Evolutionary conservation across 495 filamentous ascomycete species (phyloP).

Genomic region (Neurospora terricola): DNA sequence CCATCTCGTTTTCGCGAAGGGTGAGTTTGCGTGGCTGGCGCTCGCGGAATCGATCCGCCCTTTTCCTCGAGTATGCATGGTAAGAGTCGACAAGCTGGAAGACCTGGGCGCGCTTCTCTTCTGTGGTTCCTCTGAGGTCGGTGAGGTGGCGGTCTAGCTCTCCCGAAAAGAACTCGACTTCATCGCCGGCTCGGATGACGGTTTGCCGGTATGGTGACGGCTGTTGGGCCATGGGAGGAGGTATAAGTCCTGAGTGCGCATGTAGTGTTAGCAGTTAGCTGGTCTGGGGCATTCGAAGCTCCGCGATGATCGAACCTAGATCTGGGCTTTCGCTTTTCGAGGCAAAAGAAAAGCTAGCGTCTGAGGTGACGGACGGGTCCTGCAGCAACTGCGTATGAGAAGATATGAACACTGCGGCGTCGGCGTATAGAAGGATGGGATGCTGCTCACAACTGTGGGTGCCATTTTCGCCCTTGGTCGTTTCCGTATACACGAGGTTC

Average conservation of each 20-base stretch:
- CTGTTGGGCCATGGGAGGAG: slow-evolving; percentile 13
- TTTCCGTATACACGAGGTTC: neutral
- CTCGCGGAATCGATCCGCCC: slow-evolving; percentile 27
- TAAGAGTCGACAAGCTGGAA: slow-evolving; percentile 36
- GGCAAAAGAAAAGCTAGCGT: slow-evolving; percentile 9
- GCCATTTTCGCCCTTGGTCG: slow-evolving; percentile 11
- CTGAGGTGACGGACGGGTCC: slow-evolving; percentile 10
- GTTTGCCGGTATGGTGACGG: slow-evolving; percentile 17
- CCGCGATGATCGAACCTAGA: slow-evolving; percentile 9
- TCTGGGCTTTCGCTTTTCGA: slow-evolving; percentile 8
- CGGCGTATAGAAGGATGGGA: neutral
- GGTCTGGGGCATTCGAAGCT: neutral
- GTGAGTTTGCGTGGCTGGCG: slow-evolving; percentile 8
- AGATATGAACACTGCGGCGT: neutral
- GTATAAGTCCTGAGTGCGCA: neutral
- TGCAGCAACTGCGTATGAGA: slow-evolving; percentile 6
- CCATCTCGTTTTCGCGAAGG: slow-evolving; percentile 45
- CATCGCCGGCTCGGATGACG: slow-evolving; percentile 24
- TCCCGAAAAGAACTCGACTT: slow-evolving; percentile 37
- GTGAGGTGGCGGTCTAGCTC: slow-evolving; percentile 32
- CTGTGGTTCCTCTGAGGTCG: slow-evolving; percentile 14
- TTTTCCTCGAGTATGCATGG: slow-evolving; percentile 29
- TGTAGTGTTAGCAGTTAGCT: slow-evolving; percentile 3
- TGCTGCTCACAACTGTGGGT: slow-evolving; percentile 19
- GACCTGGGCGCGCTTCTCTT: slow-evolving; percentile 33